These are phyloP conservation scores for Leptodontidium sp. DNA, from an alignment of 2,329 filamentous ascomycete genomes.

Conservation along the genomic window DNA sequence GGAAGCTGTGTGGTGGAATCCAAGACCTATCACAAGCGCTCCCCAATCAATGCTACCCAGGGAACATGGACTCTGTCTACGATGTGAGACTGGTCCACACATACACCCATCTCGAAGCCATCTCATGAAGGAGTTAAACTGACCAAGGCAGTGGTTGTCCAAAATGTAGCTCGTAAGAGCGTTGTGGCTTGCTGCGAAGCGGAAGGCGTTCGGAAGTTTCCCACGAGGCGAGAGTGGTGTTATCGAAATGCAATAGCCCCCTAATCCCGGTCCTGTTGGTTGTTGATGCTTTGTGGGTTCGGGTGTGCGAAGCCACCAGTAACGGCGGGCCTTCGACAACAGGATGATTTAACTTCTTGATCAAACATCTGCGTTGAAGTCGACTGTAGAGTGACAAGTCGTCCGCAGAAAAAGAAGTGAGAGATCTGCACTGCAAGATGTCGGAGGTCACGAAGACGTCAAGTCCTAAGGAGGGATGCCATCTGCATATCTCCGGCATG, in stretches of 20 bases:
- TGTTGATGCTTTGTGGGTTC: background rate
- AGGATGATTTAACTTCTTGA: too few relatives aligned
- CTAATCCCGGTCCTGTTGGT: background rate
- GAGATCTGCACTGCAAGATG: background rate
- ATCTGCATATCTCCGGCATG: background rate
- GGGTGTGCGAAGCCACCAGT: background rate
- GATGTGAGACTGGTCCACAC: background rate
- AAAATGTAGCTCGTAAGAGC: background rate
- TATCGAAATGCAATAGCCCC: conserved; percentile 2
- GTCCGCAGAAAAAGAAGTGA: background rate
- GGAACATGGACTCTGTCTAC: background rate
- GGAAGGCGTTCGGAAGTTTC: background rate
- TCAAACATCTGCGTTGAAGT: background rate
- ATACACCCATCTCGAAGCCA: background rate
- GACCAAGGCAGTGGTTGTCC: background rate
- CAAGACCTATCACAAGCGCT: background rate
- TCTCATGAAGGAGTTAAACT: background rate
- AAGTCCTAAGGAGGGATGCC: background rate
- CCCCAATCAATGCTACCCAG: background rate
- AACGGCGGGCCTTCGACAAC: too few relatives aligned
- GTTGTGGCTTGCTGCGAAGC: background rate
- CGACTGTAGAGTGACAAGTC: background rate
- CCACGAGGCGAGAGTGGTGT: background rate
- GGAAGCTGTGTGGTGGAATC: background rate
- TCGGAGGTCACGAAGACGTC: background rate